Percentiles rank a stretch among this genome's conserved stretches.
Conservation (phyloP, 202 grass and related monocot genomes). For the Bolboschoenoplectus hybrid region DNA sequence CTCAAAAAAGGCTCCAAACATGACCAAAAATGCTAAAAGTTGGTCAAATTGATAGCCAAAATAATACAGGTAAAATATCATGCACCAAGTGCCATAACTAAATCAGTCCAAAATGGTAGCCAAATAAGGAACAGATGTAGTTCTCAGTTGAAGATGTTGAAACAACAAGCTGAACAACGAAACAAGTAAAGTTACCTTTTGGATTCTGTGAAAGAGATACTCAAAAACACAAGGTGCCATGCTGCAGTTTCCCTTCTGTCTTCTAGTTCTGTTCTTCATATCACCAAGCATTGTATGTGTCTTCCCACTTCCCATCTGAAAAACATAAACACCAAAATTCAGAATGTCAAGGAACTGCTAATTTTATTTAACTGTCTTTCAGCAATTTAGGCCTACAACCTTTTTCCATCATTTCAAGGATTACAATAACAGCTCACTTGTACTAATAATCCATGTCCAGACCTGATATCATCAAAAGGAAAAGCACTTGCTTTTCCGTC, state of each 20-base stretch:
- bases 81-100: neutral
- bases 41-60: conserved; percentile 12
- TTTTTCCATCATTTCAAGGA: neutral
- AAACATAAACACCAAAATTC: conserved; percentile 28
- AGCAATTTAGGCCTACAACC: neutral
- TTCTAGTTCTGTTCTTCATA: conserved; percentile 85
- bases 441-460: neutral
- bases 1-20: neutral
- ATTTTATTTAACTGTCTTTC: neutral
- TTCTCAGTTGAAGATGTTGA: neutral
- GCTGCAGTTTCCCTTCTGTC: conserved; percentile 83
- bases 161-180: neutral
- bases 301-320: conserved; percentile 94
- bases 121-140: conserved; percentile 10
- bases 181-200: conserved; percentile 57
- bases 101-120: neutral
- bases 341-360: neutral
- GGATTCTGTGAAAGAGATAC: conserved; percentile 88
- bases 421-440: neutral
- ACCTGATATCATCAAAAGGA: conserved; percentile 11
- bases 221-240: conserved; percentile 99
- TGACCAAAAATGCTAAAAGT: neutral
- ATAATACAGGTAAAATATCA: conserved; percentile 33
- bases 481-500: neutral
- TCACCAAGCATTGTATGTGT: conserved; percentile 98